Conservation (phyloP, 169 alveolate genomes). For the Babesia divergens region DNA sequence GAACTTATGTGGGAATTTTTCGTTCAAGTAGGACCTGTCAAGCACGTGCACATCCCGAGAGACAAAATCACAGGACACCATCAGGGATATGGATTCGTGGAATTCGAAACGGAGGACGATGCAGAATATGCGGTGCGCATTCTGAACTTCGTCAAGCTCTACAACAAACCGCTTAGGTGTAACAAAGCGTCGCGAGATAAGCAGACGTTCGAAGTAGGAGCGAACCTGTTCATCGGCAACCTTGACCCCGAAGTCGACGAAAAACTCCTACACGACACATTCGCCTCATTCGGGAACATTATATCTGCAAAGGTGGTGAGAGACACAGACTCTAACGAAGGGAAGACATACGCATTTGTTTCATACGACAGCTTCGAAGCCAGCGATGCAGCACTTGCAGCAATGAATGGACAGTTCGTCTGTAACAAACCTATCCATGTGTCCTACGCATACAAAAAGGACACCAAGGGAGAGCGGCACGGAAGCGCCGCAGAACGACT, state of each 20-base stretch:
- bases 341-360: constrained; percentile 95
- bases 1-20: constrained; percentile 97
- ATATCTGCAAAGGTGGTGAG: constrained; percentile 83
- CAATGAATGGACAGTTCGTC: constrained; percentile 94
- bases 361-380: constrained; percentile 96
- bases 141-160: constrained; percentile 95
- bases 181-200: constrained; percentile 97
- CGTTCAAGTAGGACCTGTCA: constrained; percentile 95
- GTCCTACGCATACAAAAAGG: constrained; percentile 97
- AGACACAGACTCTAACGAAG: constrained; percentile 89
- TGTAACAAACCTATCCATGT: constrained; percentile 95
- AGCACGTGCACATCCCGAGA: constrained; percentile 95
- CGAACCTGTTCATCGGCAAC: constrained; percentile 97
- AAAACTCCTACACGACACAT: constrained; percentile 92
- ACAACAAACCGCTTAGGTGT: constrained; percentile 94
- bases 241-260: constrained; percentile 96
- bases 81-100: constrained; percentile 95
- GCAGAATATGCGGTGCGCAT: constrained; percentile 97
- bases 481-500: constrained; percentile 89
- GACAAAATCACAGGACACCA: constrained; percentile 87
- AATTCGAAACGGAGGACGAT: constrained; percentile 93
- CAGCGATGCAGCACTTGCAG: constrained; percentile 96
- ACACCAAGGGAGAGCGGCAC: constrained; percentile 89
- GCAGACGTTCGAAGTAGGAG: constrained; percentile 95
- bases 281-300: constrained; percentile 95